Conservation (phyloP, 495 filamentous ascomycete species). For the Tuber magnatum region DNA sequence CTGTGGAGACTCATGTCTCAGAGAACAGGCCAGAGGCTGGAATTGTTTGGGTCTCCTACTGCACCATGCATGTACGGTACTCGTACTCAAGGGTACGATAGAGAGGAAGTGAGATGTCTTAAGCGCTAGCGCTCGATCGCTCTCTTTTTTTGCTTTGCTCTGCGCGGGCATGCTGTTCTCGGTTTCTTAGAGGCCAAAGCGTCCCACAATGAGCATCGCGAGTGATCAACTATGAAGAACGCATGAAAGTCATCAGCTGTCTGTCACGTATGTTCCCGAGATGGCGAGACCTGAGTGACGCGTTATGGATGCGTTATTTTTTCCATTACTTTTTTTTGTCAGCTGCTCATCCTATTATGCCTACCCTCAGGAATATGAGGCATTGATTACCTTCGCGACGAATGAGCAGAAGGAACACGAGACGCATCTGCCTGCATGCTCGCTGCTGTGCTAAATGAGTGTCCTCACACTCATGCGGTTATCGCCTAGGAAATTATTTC, state of each 20-base stretch:
- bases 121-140: neutral
- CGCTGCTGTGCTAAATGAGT: neutral
- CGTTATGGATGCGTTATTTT: neutral
- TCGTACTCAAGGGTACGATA: neutral
- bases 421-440: neutral
- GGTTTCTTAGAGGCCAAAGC: neutral
- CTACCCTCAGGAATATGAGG: neutral
- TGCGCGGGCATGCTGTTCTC: neutral
- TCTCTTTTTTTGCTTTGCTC: neutral
- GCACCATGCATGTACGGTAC: too few relatives aligned
- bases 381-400: neutral
- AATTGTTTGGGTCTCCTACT: neutral
- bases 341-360: neutral
- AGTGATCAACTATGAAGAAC: neutral
- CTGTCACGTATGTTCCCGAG: neutral
- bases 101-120: neutral
- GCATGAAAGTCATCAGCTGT: neutral
- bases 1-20: neutral
- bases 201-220: neutral
- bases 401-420: neutral
- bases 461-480: neutral
- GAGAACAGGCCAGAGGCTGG: neutral
- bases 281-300: neutral
- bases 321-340: too few relatives aligned
- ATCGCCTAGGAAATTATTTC: neutral